Base-by-base conservation (phyloP, 345 rosid species). In the Lepidium didymum region DNA sequence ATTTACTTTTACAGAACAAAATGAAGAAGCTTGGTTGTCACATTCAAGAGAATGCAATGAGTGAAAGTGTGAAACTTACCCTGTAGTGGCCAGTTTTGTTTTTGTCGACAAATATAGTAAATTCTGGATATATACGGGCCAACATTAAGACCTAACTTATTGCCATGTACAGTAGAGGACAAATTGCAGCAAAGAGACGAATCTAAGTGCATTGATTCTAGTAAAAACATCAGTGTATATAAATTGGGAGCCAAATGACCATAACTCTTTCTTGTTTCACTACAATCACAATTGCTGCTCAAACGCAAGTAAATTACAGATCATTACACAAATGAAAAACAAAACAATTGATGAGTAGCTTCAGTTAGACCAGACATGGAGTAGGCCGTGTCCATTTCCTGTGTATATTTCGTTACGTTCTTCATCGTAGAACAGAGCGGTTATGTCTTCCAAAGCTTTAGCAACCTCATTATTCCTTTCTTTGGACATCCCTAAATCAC, bases 341-440 rank as follows among this genome's bases (percentile, higher is more conserved):
- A 31, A 55, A 72, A 29, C 64, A 56, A 45, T 19, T 54, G 84
- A 73, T 83, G 81, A 78, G 76, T 43, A 57, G 69, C 46, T 67
- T 86, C 81, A 89, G 51, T 87, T 87, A 15, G 95, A 92, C 89
- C 96, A 89, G 11, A 89, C 91, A 44, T 92, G 96, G 63, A 92
- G 79, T 31, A 89, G 75, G 27, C 95, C 95, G 8, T 78, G 79
- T 46, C 77, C 78, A 55, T 92, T 89, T 19, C 97, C 96, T 0
- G 92, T 89, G 76, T 92, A 92, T 37, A 89, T 87, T 82, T 89
- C 96, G 6, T 89, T 87, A 44, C 89, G 88, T 18, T 92, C 98
- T 76, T 92, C 96, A 1, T 89, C 91, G 1, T 87, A 92, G 81
- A 85, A 92, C 29, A 92, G 91, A 4, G 92, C 84, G 4, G 92